Percentiles rank a stretch among this genome's conserved stretches.
These are phyloP conservation scores for Trichoderma sp. DNA, from an alignment of 2,329 filamentous ascomycete genomes.

Conservation along the genomic window DNA sequence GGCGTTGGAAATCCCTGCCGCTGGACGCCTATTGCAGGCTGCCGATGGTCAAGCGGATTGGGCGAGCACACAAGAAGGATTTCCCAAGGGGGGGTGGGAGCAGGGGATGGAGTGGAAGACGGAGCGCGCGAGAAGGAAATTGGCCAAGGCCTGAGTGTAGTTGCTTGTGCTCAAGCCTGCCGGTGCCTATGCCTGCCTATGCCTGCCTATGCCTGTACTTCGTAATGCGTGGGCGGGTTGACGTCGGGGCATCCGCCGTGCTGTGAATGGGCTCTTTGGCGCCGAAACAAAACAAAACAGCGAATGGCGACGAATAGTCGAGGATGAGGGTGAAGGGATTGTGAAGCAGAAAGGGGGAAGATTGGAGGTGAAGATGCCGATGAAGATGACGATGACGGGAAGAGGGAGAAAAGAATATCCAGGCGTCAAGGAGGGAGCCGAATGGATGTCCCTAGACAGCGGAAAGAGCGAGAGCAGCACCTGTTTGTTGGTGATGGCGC, in stretches of 20 bases:
- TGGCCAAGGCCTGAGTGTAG: not conserved
- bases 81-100: slow-evolving; percentile 18
- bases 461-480: slow-evolving; percentile 4
- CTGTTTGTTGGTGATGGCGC: slow-evolving; percentile 12
- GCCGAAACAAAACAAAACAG: not conserved
- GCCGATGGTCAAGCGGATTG: slow-evolving; percentile 17
- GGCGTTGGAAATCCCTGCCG: slow-evolving; percentile 21
- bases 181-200: not conserved
- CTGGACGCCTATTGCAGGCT: slow-evolving; percentile 14
- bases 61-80: slow-evolving; percentile 10
- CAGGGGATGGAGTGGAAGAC: slow-evolving; percentile 16
- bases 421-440: not conserved
- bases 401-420: not conserved
- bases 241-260: slow-evolving; percentile 7
- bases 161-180: no score
- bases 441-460: slow-evolving; percentile 8
- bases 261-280: slow-evolving; percentile 2
- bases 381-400: not conserved
- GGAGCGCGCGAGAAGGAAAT: slow-evolving; percentile 16
- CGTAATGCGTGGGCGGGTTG: not conserved
- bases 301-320: not conserved
- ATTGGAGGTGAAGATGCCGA: not conserved
- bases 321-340: not conserved
- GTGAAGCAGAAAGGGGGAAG: not conserved
- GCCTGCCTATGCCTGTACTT: not conserved